phyloP scores from a whole-genome alignment of 805 yeast species.

The Ogataea neopini region DNA sequence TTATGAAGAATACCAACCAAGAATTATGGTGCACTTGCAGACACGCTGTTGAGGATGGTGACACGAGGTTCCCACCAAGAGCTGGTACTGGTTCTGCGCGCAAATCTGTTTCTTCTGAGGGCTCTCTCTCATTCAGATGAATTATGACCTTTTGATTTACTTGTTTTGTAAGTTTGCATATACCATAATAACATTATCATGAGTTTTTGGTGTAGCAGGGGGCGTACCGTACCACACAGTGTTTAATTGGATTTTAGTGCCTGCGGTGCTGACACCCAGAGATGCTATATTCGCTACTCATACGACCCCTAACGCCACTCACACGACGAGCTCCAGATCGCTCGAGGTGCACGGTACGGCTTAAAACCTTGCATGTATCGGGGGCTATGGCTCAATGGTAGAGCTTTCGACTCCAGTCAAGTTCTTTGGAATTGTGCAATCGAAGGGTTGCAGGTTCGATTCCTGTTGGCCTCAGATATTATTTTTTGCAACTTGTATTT shows the following conservation, averaged over 20 bases:
- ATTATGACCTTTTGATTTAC: neutral
- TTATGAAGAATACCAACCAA: slow-evolving; percentile 54
- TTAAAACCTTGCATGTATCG: slow-evolving; percentile 11
- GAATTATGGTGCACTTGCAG: slow-evolving; percentile 57
- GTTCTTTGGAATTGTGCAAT: slow-evolving; percentile 43
- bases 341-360: too few species aligned
- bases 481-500: slow-evolving; percentile 27
- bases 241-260: too few species aligned
- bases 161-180: neutral
- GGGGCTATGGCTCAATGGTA: slow-evolving; percentile 80
- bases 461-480: slow-evolving; percentile 73
- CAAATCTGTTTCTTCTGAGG: slow-evolving; percentile 32
- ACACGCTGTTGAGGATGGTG: slow-evolving; percentile 40
- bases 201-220: too few species aligned
- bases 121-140: slow-evolving; percentile 12
- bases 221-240: too few species aligned
- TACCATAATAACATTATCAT: neutral
- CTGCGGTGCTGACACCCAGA: too few species aligned
- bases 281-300: too few species aligned
- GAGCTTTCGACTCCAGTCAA: slow-evolving; percentile 72
- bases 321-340: too few species aligned
- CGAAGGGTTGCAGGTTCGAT: slow-evolving; percentile 87
- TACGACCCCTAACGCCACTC: too few species aligned
- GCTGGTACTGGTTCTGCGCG: slow-evolving; percentile 63
- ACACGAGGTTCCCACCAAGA: slow-evolving; percentile 54